Evolutionary conservation across 179 eudicot genomes (phyloP).

Genomic region (Actinidia arguta): DNA sequence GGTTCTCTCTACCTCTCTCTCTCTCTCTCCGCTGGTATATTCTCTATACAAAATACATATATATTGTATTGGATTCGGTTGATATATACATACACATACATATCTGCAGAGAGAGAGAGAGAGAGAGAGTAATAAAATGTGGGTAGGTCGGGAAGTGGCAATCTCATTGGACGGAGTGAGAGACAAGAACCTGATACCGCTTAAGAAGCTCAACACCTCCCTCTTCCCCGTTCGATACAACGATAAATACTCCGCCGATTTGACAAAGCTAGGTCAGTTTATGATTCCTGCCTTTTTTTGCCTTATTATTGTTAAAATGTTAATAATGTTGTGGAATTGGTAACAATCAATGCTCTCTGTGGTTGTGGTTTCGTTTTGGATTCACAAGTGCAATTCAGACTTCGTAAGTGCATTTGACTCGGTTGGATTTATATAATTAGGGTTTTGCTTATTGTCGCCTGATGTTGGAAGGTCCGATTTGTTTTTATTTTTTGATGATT

Average conservation of each 20-base stretch:
- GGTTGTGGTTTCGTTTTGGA: neutral
- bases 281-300: neutral
- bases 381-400: neutral
- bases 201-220: constrained; percentile 80
- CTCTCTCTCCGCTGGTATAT: neutral
- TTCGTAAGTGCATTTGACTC: neutral
- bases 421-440: neutral
- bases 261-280: constrained; percentile 78
- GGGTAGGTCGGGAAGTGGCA: constrained; percentile 45
- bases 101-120: too few species aligned
- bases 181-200: constrained; percentile 90
- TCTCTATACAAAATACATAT: too few species aligned
- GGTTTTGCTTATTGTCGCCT: neutral
- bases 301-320: neutral
- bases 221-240: constrained; percentile 94
- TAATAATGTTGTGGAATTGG: neutral
- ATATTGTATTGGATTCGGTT: too few species aligned
- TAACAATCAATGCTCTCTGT: neutral
- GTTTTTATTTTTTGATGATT: neutral
- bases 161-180: constrained; percentile 83
- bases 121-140: constrained; percentile 31
- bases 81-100: too few species aligned
- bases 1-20: neutral
- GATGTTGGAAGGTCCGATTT: constrained; percentile 9
- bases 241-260: constrained; percentile 85